These are phyloP conservation scores for Rosellinia necatrix DNA, from an alignment of 2,329 filamentous ascomycete genomes.

Conservation along the genomic window DNA sequence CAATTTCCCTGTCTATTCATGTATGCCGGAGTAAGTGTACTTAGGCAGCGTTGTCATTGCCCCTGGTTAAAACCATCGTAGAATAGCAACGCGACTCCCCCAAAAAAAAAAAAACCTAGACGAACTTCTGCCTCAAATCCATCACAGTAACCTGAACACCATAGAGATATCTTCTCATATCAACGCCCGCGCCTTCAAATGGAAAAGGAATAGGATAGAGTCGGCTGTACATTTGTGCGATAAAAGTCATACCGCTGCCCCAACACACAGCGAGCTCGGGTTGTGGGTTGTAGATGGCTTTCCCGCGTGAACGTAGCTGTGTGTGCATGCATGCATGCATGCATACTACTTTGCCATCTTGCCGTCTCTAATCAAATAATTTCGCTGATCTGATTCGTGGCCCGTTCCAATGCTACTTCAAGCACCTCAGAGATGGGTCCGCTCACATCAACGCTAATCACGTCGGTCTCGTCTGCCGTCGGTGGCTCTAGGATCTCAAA, in stretches of 20 bases:
- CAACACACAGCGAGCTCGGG: conserved; percentile 15
- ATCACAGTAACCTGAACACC: conserved; percentile 12
- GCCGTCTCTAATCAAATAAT: conserved; percentile 33
- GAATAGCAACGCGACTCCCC: background rate
- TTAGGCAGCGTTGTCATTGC: background rate
- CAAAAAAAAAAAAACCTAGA: conserved; percentile 5
- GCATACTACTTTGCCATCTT: conserved; percentile 8
- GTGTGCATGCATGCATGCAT: conserved; percentile 21
- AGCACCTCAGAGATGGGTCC: conserved; percentile 63
- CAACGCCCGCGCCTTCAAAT: conserved; percentile 18
- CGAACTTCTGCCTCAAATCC: conserved; percentile 1
- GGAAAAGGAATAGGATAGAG: conserved; percentile 8
- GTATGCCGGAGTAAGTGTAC: background rate
- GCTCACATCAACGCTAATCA: conserved; percentile 72
- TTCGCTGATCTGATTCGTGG: conserved; percentile 59
- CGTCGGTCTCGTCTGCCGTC: conserved; percentile 69
- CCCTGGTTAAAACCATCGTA: background rate
- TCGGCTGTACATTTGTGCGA: conserved; percentile 19
- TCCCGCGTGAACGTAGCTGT: conserved; percentile 5
- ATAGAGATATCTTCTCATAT: conserved; percentile 2
- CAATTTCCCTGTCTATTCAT: conserved; percentile 16
- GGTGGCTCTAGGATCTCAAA: conserved; percentile 87
- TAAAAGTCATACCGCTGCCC: conserved; percentile 12
- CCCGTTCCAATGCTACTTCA: conserved; percentile 60
- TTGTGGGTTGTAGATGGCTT: conserved; percentile 12